Evolutionary conservation across 148 eudicot species (phyloP).

Genomic region (Pharnaceum exiguum): DNA sequence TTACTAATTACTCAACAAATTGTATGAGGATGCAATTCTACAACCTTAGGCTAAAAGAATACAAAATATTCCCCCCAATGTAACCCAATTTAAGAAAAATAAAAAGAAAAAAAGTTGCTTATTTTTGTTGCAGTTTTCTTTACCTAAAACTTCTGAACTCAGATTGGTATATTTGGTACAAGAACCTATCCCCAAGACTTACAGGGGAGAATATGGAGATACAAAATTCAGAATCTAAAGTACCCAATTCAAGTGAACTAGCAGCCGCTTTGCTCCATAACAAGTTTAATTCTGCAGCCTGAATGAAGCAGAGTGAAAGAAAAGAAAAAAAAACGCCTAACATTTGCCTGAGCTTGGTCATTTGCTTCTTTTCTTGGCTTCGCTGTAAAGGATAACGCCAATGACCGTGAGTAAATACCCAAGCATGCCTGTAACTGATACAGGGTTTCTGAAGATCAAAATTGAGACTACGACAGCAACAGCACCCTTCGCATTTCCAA

Average conservation of each 20-base stretch:
- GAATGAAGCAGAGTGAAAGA: slow-evolving; percentile 2
- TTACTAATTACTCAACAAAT: slow-evolving; percentile 19
- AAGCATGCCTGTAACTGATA: slow-evolving; percentile 85
- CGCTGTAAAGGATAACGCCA: slow-evolving; percentile 80
- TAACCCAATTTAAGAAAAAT: slow-evolving; percentile 18
- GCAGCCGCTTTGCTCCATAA: slow-evolving; percentile 18
- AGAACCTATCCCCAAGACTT: slow-evolving; percentile 21
- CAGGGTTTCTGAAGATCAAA: slow-evolving; percentile 80
- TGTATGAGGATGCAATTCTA: slow-evolving; percentile 26
- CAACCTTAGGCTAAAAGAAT: slow-evolving; percentile 32
- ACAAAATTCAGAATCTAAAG: slow-evolving; percentile 14
- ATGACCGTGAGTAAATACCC: slow-evolving; percentile 77
- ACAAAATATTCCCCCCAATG: slow-evolving; percentile 18
- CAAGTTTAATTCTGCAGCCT: slow-evolving; percentile 12
- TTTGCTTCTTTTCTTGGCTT: slow-evolving; percentile 86
- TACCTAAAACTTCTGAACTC: slow-evolving; percentile 2
- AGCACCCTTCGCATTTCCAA: slow-evolving; percentile 94
- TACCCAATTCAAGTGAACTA: background rate
- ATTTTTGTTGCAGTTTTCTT: slow-evolving; percentile 13
- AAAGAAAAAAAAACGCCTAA: slow-evolving; percentile 11
- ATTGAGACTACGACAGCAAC: slow-evolving; percentile 89
- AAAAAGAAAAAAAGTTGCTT: slow-evolving; percentile 13
- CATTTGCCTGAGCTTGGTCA: slow-evolving; percentile 13
- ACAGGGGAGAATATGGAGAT: slow-evolving; percentile 12
- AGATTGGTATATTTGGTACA: slow-evolving; percentile 17